Percentiles rank a stretch among this genome's conserved stretches.
phyloP scores from a whole-genome alignment of 2,329 filamentous ascomycete genomes.

The Neofusicoccum umdonicola region DNA sequence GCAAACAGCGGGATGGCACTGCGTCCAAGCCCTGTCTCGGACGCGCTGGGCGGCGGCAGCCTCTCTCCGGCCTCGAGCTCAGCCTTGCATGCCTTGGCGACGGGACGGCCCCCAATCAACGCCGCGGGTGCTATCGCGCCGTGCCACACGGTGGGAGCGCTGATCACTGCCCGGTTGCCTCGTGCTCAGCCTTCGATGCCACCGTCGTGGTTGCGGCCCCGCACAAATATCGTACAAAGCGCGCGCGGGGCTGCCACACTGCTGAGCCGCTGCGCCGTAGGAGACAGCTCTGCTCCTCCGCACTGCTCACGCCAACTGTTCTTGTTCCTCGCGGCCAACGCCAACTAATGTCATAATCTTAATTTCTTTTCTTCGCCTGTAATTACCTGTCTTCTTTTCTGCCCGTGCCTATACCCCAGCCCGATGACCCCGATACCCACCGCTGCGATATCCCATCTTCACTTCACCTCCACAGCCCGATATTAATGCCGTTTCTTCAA shows the following conservation, averaged over 20 bases:
- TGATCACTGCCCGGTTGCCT: background rate
- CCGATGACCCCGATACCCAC: background rate
- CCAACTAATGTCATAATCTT: slow-evolving; percentile 10
- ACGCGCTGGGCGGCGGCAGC: background rate
- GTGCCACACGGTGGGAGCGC: background rate
- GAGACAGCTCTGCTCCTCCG: background rate
- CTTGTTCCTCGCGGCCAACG: background rate
- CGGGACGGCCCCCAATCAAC: slow-evolving; percentile 5
- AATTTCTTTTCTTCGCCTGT: background rate
- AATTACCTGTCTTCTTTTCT: background rate
- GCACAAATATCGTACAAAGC: slow-evolving; percentile 6
- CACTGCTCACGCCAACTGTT: background rate
- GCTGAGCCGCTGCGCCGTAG: no score
- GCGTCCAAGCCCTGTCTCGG: background rate
- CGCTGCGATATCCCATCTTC: background rate
- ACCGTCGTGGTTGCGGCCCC: background rate
- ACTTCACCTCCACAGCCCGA: background rate
- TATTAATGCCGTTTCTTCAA: slow-evolving; percentile 9
- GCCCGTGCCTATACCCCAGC: background rate
- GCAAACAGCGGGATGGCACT: background rate
- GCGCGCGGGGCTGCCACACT: background rate
- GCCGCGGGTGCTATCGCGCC: background rate
- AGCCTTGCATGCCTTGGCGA: background rate
- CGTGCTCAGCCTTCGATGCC: slow-evolving; percentile 1
- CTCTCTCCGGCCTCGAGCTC: background rate